phyloP scores from a whole-genome alignment of 192 early-diverging fungal genomes.

The Entomortierella lignicola region DNA sequence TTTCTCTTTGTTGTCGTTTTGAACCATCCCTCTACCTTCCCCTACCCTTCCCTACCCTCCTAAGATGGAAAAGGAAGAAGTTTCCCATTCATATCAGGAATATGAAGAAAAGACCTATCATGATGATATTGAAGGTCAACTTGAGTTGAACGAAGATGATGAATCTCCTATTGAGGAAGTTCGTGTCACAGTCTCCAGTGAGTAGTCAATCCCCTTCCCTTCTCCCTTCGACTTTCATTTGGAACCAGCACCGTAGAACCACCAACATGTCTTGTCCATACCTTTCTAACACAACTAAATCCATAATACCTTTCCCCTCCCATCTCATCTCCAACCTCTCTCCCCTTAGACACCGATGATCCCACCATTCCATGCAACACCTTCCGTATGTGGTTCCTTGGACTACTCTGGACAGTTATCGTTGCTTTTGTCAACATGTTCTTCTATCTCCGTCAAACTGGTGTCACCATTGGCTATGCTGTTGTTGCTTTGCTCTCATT shows the following conservation, averaged over 20 bases:
- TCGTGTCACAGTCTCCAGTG: slow-evolving; percentile 53
- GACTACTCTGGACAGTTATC: slow-evolving; percentile 51
- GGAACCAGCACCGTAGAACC: too few species aligned
- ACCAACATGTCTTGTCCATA: too few species aligned
- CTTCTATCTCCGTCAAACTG: slow-evolving; percentile 61
- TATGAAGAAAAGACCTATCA: neutral
- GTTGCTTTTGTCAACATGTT: slow-evolving; percentile 63
- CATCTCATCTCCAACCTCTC: neutral
- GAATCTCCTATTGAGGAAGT: slow-evolving; percentile 62
- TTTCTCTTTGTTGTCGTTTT: neutral
- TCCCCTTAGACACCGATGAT: slow-evolving; percentile 57
- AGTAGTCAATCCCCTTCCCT: neutral
- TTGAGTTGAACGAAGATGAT: slow-evolving; percentile 43
- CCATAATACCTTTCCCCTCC: neutral
- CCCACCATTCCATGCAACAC: slow-evolving; percentile 61
- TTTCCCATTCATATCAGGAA: slow-evolving; percentile 21
- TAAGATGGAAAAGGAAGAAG: slow-evolving; percentile 38
- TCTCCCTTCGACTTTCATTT: too few species aligned
- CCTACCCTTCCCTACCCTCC: slow-evolving; percentile 1
- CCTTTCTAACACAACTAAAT: too few species aligned
- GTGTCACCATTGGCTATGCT: slow-evolving; percentile 56
- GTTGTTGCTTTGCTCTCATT: slow-evolving; percentile 61
- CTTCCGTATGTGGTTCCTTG: slow-evolving; percentile 64
- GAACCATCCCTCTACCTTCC: neutral
- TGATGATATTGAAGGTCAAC: slow-evolving; percentile 11